Conservation (phyloP, 805 yeast species). For the Saccharomycopsis oosterbeekiorum region DNA sequence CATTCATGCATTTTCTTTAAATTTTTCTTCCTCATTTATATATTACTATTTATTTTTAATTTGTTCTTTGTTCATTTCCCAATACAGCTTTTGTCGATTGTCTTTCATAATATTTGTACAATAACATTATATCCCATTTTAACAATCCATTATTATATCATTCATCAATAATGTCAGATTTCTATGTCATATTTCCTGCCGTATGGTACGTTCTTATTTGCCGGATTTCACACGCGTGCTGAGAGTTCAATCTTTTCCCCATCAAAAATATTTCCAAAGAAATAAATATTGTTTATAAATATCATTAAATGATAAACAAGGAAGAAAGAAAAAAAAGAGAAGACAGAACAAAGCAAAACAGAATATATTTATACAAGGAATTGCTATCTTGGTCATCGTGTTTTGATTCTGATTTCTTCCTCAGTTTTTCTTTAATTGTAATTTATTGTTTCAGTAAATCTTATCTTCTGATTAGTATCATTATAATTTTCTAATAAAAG, state of each 20-base stretch:
- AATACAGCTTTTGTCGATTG: too few species aligned
- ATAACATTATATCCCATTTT: too few species aligned
- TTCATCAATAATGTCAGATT: neutral
- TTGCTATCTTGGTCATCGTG: too few species aligned
- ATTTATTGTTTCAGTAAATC: neutral
- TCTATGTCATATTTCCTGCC: neutral
- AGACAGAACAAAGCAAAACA: too few species aligned
- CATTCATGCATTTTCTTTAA: neutral
- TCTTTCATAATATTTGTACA: too few species aligned
- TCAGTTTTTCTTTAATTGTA: too few species aligned
- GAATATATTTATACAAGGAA: too few species aligned
- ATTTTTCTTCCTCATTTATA: neutral
- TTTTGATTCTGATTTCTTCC: too few species aligned
- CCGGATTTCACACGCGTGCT: neutral
- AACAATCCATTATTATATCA: too few species aligned
- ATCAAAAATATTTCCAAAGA: neutral
- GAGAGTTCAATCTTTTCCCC: neutral
- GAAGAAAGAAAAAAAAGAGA: neutral
- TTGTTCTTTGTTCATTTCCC: neutral
- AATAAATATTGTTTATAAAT: neutral
- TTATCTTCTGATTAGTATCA: neutral
- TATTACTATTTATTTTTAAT: neutral
- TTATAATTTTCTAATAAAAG: neutral
- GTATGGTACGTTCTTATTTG: neutral
- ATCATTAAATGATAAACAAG: neutral